A percentile compares a stretch with the other conserved stretches of the same genome.
These are phyloP conservation scores for Coemansia asiatica DNA, from an alignment of 192 early-diverging fungal genomes.

Conservation along the genomic window DNA sequence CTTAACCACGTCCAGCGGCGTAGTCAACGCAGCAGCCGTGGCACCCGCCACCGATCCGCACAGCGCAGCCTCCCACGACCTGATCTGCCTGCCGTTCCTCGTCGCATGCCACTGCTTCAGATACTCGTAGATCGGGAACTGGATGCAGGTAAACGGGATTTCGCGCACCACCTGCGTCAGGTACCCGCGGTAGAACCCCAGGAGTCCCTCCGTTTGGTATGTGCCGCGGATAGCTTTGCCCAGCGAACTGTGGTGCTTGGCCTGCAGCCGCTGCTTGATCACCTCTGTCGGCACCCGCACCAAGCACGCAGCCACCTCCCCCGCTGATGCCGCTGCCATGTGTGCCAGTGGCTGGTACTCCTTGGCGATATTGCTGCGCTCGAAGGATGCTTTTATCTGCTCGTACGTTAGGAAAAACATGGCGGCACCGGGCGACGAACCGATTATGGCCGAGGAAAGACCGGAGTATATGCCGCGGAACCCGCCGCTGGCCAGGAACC, in stretches of 20 bases:
- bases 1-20: conserved; percentile 95
- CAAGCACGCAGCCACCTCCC: conserved; percentile 89
- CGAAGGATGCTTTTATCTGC: conserved; percentile 60
- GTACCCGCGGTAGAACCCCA: conserved; percentile 92
- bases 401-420: conserved; percentile 96
- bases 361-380: conserved; percentile 11
- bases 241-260: conserved; percentile 70
- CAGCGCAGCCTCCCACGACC: conserved; percentile 81
- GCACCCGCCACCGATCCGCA: conserved; percentile 89
- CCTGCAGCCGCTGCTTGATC: conserved; percentile 94
- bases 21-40: conserved; percentile 85
- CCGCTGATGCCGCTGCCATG: conserved; percentile 86
- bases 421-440: conserved; percentile 85
- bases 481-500: conserved; percentile 83
- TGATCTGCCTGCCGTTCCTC: conserved; percentile 52
- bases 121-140: conserved; percentile 94
- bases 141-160: conserved; percentile 95
- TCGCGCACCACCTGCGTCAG: conserved; percentile 90
- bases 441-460: conserved; percentile 85
- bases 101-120: conserved; percentile 67
- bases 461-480: conserved; percentile 91
- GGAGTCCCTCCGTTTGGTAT: conserved; percentile 65
- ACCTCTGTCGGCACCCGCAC: conserved; percentile 95
- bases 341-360: conserved; percentile 69
- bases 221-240: conserved; percentile 65